Base-by-base conservation (phyloP, 1,139 yeast genomes). In the Kodamaea sp. region DNA sequence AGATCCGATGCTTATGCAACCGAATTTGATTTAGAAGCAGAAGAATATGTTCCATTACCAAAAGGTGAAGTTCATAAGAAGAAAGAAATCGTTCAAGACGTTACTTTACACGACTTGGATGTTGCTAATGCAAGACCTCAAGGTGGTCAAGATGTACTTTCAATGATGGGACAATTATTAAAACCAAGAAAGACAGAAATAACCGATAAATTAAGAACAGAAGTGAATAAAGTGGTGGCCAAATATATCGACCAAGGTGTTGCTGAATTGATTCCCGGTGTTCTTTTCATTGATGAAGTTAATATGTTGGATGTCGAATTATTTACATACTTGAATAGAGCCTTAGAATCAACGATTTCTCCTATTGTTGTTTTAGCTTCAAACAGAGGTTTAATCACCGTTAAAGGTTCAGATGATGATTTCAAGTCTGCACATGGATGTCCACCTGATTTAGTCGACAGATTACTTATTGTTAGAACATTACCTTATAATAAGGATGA, bases 11-110 rank as follows among this genome's bases (percentile, higher is more conserved):
- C 97, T 0, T 92, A 88, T 59, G 97, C 98, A 30, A 92, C 98
- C 1, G 99, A 92, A 65, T 92, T 90, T 54, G 99, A 92, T 63
- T 73, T 92, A 52, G 98, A 94, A 67, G 97, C 97, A 24, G 98
- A 92, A 67, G 98, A 92, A 63, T 92, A 92, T 61, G 99, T 94
- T 27, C 98, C 98, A 34, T 74, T 92, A 52, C 98, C 99, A 45
- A 92, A 92, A 67, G 98, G 98, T 35, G 99, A 92, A 62, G 97
- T 92, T 29, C 98, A 94, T 69, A 94, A 94, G 66, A 92, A 90
- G 77, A 92, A 92, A 65, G 98, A 92, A 64, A 89, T 92, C 53
- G 96, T 94, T 12, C 99, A 92, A 65, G 98, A 92, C 58, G 96
- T 92, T 34, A 88, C 98, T 2, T 75, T 92, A 52, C 97, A 94